Evolutionary conservation across 2,329 filamentous ascomycete species (phyloP), one percentile per base, ranked within the genome.

Genomic region (Aspergillus pseudoglaucus): DNA sequence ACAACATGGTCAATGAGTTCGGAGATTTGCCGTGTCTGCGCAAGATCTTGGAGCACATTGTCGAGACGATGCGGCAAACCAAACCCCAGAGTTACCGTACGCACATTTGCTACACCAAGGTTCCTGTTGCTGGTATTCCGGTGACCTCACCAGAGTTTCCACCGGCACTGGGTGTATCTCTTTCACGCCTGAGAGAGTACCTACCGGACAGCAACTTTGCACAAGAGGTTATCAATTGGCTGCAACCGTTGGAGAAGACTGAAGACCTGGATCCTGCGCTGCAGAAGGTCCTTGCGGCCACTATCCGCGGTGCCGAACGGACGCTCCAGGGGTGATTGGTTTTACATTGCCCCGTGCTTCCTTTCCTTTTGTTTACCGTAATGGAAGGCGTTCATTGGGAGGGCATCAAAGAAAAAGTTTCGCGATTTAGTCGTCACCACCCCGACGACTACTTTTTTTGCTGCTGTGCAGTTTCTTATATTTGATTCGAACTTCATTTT

Each of bases 1-100:
- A 93, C 68, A 75, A 86, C 59, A 79, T 94, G 71, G 86, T 95
- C 54, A 75, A 81, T 2, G 73, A 76, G 5, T 96, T 95, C 66
- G 73, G 76, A 17, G 72, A 80, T 37, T 73, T 90, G 25, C 78
- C 83, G 1, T 84, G 84, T 47, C 76, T 85, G 47, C 65, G 71
- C 9, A 83, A 72, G 59, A 81, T 96, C 37, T 71, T 90, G 35
- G 78, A 85, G 53, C 87, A 94, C 65, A 84, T 95, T 42, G 69
- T 93, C 38, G 63, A 70, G 42, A 73, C 73, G 37, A 79, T 95
- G 71, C 71, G 75, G 38, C 70, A 80, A 53, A 66, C 74, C 30
- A 81, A 79, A 53, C 80, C 87, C 2, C 73, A 76, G 40, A 76
- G 82, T 53, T 74, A 84, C 5, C 76, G 80, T 46, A 84, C 85